These are phyloP conservation scores for Teratosphaeria destructans DNA, from an alignment of 2,329 filamentous ascomycete genomes.

Conservation along the genomic window DNA sequence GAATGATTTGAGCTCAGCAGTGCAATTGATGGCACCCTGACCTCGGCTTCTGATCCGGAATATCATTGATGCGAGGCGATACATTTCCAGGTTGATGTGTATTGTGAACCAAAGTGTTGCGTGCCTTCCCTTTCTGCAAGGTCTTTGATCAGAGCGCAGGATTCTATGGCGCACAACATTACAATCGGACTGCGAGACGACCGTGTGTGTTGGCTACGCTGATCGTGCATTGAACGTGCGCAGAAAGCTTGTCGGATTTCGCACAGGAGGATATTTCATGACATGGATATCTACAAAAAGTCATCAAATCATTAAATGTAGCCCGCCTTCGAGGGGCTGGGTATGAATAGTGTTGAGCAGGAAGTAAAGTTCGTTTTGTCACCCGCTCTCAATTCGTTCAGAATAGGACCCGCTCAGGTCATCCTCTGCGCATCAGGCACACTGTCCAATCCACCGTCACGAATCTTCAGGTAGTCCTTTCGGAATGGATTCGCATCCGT, in stretches of 20 bases:
- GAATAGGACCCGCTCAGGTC: neutral
- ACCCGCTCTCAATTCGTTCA: neutral
- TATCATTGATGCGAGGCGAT: too few relatives aligned
- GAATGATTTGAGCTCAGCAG: neutral
- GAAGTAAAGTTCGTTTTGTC: neutral
- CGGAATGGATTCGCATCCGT: slow-evolving; percentile 71
- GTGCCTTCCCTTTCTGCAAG: too few relatives aligned
- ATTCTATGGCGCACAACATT: too few relatives aligned
- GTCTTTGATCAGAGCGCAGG: too few relatives aligned
- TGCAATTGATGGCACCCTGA: neutral
- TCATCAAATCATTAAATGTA: neutral
- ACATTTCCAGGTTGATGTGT: too few relatives aligned
- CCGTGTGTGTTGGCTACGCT: too few relatives aligned
- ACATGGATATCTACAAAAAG: neutral
- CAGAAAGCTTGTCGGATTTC: too few relatives aligned
- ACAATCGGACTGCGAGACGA: too few relatives aligned
- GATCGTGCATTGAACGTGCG: too few relatives aligned
- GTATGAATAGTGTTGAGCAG: neutral
- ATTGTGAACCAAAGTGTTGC: too few relatives aligned
- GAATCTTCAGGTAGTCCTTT: slow-evolving; percentile 59
- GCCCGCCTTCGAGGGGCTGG: neutral
- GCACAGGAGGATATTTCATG: neutral
- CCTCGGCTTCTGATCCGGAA: neutral
- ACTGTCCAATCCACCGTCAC: neutral
- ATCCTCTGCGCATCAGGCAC: neutral